These are phyloP conservation scores for Ophiocordyceps camponoti-saundersi DNA, from an alignment of 2,329 filamentous ascomycete species.

Conservation along the genomic window DNA sequence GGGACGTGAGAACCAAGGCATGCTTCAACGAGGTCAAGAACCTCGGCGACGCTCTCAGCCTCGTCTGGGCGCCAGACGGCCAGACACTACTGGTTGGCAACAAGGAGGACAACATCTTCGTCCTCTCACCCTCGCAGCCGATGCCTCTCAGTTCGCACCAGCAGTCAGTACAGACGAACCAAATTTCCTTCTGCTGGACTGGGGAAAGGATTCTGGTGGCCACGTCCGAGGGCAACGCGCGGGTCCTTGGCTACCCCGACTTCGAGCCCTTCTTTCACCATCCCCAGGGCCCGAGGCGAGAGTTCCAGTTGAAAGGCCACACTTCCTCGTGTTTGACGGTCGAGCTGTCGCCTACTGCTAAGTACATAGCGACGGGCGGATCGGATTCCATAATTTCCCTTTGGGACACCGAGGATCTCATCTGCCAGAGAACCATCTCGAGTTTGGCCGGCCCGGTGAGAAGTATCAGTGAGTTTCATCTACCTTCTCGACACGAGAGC, in stretches of 20 bases:
- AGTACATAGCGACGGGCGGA: slow-evolving; percentile 58
- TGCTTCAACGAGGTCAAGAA: slow-evolving; percentile 53
- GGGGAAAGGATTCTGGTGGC: slow-evolving; percentile 55
- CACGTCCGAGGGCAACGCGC: slow-evolving; percentile 52
- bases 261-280: slow-evolving; percentile 38
- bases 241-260: slow-evolving; percentile 51
- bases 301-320: slow-evolving; percentile 53
- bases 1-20: slow-evolving; percentile 61
- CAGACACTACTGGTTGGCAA: slow-evolving; percentile 54
- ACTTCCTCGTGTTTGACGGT: slow-evolving; percentile 54
- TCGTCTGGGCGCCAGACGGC: slow-evolving; percentile 61
- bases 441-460: slow-evolving; percentile 53
- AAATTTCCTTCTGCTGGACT: slow-evolving; percentile 58
- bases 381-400: slow-evolving; percentile 59
- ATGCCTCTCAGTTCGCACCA: slow-evolving; percentile 39
- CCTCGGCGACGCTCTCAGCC: slow-evolving; percentile 49
- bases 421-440: slow-evolving; percentile 54
- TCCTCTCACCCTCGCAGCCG: slow-evolving; percentile 42
- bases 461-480: slow-evolving; percentile 38
- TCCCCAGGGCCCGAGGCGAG: slow-evolving; percentile 24
- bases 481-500: neutral
- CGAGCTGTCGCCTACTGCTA: slow-evolving; percentile 53
- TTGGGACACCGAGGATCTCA: slow-evolving; percentile 66
- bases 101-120: slow-evolving; percentile 46
- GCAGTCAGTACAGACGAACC: slow-evolving; percentile 50